A percentile compares a stretch with the other conserved stretches of the same genome.
Conservation (phyloP, 192 early-diverging fungal species). For the Fimicolochytrium jonesii region DNA sequence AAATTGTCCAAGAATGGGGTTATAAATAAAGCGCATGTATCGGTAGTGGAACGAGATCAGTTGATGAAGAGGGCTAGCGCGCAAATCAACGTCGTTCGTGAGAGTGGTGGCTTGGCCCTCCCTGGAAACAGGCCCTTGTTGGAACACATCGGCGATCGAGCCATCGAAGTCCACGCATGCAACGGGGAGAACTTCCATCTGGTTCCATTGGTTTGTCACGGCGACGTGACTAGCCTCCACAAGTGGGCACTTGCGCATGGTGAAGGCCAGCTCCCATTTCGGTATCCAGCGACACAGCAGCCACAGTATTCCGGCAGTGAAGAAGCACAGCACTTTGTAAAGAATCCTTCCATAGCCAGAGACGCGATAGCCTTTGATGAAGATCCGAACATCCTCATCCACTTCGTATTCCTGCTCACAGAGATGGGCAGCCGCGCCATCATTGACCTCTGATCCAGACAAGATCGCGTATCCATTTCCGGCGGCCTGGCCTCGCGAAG, state of each 20-base stretch:
- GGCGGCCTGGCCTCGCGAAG: not conserved
- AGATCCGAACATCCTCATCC: slow-evolving; percentile 47
- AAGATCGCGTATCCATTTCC: slow-evolving; percentile 1
- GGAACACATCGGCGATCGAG: slow-evolving; percentile 40
- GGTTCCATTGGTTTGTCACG: slow-evolving; percentile 47
- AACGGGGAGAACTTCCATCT: slow-evolving; percentile 32
- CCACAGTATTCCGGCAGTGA: slow-evolving; percentile 68
- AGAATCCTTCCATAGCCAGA: slow-evolving; percentile 43
- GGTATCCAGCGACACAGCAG: slow-evolving; percentile 86
- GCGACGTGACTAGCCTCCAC: slow-evolving; percentile 69
- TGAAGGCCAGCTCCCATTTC: slow-evolving; percentile 64
- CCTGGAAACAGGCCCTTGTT: not conserved
- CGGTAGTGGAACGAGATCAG: slow-evolving; percentile 47
- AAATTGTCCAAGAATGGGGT: slow-evolving; percentile 44
- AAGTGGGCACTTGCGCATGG: slow-evolving; percentile 59
- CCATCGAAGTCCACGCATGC: slow-evolving; percentile 17
- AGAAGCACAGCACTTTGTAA: slow-evolving; percentile 61
- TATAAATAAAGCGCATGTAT: slow-evolving; percentile 52
- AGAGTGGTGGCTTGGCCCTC: no score
- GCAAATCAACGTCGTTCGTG: not conserved
- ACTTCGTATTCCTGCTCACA: slow-evolving; percentile 41
- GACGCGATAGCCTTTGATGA: slow-evolving; percentile 62
- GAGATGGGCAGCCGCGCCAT: not conserved
- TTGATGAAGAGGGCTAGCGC: slow-evolving; percentile 2
- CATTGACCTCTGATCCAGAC: not conserved